Evolutionary conservation across 1,284 basidiomycete species (phyloP), one percentile per base, ranked within the genome.

Genomic region (Hemileia vastatrix): DNA sequence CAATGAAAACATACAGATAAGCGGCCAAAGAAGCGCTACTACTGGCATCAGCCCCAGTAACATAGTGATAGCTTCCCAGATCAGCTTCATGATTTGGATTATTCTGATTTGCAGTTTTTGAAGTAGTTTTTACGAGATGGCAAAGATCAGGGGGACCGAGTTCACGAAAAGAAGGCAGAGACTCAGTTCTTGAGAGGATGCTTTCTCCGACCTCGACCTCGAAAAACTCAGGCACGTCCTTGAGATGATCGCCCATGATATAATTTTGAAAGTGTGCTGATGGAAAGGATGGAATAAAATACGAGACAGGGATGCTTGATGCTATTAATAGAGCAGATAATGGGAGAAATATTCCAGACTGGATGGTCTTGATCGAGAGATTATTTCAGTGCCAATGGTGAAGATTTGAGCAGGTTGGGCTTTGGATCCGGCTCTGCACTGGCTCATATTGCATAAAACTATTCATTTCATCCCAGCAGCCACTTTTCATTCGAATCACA

Each of bases 21-120:
- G 94, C 94, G 6, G 94, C 95, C 9, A 98, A 82, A 0, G 92
- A 95, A 1, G 94, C 95, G 9, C 92, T 96, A 1, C 92, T 95
- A 8, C 91, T 95, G 0, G 94, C 91, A 76, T 98, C 94, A 54
- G 97, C 90, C 27, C 94, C 94, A 0, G 94, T 97, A 62, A 96
- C 83, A 74, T 87, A 92, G 78, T 96, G 92, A 76, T 94, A 95
- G 24, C 90, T 93, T 47, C 90, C 90, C 63, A 90, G 79, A 90
- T 94, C 72, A 27, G 52, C 32, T 21, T 55, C 23, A 23, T 8
- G 1, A 82, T 86, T 72, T 67, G 92, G 88, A 77, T 96, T 91
- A 75, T 87, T 87, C 69, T 87, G 83, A 1, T 87, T 87, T 45
- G 85, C 81, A 15, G 65, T 57, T 11, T 90, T 90, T 0, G 86